These are phyloP conservation scores for Solanum pennellii DNA, from an alignment of 257 asterid species.

Conservation along the genomic window DNA sequence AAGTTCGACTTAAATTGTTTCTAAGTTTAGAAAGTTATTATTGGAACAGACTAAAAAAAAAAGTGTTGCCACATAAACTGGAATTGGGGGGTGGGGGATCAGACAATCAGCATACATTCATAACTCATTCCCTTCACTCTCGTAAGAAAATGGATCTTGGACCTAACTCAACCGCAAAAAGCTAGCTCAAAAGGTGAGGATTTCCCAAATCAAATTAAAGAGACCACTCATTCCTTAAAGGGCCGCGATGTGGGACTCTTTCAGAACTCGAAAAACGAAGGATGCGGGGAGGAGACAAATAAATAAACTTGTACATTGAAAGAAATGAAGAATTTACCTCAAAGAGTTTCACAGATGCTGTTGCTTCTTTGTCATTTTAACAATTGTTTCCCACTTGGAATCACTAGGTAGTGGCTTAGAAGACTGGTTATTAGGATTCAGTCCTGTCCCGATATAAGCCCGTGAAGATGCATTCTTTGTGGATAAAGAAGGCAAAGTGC, in stretches of 20 bases:
- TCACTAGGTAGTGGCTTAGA: constrained; percentile 22
- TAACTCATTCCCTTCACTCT: neutral
- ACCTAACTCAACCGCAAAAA: neutral
- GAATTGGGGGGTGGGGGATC: neutral
- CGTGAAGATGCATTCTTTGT: constrained; percentile 18
- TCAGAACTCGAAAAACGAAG: neutral
- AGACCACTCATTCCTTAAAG: neutral
- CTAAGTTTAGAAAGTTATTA: neutral
- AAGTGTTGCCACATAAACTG: neutral
- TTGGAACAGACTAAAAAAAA: neutral
- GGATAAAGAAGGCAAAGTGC: constrained; percentile 67
- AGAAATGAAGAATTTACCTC: constrained; percentile 24
- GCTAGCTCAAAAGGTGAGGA: neutral
- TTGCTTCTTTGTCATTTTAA: constrained; percentile 38
- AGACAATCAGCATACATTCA: neutral
- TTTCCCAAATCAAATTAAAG: neutral
- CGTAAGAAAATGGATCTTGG: neutral
- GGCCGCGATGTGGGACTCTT: neutral
- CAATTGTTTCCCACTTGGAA: constrained; percentile 55
- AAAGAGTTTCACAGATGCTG: constrained; percentile 21
- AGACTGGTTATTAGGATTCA: constrained; percentile 9
- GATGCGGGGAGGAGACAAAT: neutral
- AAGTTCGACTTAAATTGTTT: neutral
- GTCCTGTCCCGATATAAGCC: constrained; percentile 12
- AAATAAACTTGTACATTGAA: neutral